These are phyloP conservation scores for Neurospora tetraspora DNA, from an alignment of 495 filamentous ascomycete genomes.

Conservation along the genomic window DNA sequence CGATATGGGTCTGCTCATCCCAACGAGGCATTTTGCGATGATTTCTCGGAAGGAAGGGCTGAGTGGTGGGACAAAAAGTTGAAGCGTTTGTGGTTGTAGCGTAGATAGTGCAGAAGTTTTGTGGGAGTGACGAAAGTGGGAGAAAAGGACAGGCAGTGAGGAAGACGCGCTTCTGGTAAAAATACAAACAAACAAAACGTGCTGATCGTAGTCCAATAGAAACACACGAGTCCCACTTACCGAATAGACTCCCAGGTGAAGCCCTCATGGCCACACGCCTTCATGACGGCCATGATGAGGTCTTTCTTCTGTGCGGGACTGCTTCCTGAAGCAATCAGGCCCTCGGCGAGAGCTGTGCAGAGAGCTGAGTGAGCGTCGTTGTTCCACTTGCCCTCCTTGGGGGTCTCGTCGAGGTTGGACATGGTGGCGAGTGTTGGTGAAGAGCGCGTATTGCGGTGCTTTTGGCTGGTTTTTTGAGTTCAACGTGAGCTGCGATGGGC, in stretches of 20 bases:
- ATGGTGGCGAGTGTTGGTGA: not conserved
- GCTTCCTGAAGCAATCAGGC: not conserved
- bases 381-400: conserved; percentile 17
- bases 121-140: not conserved
- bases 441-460: not conserved
- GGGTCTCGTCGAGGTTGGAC: not conserved
- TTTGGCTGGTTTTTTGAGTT: not conserved
- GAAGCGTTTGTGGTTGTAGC: not conserved
- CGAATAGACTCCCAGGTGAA: conserved; percentile 26
- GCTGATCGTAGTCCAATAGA: not conserved
- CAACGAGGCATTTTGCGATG: conserved; percentile 5
- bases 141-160: not conserved
- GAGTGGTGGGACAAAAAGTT: not conserved
- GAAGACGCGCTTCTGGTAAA: not conserved
- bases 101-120: not conserved
- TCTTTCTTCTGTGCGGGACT: conserved; percentile 10
- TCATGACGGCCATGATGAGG: conserved; percentile 17
- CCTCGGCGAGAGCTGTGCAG: conserved; percentile 14
- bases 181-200: not conserved
- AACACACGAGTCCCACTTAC: conserved; percentile 13
- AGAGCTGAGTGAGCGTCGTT: conserved; percentile 18
- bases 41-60: not conserved
- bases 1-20: conserved; percentile 7
- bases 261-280: conserved; percentile 5
- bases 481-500: not conserved